Evolutionary conservation across 305 asterid species (phyloP).

Genomic region (Fraxinus albicans): DNA sequence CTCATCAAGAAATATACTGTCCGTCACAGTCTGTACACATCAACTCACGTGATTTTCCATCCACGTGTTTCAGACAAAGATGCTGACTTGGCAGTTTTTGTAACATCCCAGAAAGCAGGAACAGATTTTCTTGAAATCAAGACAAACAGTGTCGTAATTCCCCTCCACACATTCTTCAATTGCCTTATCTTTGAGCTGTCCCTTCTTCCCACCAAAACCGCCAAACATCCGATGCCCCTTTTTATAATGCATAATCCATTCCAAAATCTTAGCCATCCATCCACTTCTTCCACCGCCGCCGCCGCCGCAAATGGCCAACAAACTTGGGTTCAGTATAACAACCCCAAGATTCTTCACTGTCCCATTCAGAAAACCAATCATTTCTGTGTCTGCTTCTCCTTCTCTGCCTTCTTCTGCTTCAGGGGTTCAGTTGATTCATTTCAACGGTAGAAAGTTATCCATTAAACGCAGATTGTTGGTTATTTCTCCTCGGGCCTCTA

Average conservation of each 20-base stretch:
- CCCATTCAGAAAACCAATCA: slow-evolving; percentile 46
- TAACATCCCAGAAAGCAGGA: slow-evolving; percentile 19
- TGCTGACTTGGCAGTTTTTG: slow-evolving; percentile 30
- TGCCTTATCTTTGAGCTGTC: slow-evolving; percentile 60
- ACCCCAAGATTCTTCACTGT: slow-evolving; percentile 46
- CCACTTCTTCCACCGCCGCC: slow-evolving; percentile 10
- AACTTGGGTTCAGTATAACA: slow-evolving; percentile 44
- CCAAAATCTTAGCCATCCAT: slow-evolving; percentile 13
- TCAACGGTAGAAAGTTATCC: slow-evolving; percentile 36
- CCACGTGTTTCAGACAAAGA: slow-evolving; percentile 24
- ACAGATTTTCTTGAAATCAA: slow-evolving; percentile 24
- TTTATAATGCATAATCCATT: slow-evolving; percentile 36
- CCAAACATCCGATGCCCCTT: slow-evolving; percentile 15
- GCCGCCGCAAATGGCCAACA: slow-evolving; percentile 59
- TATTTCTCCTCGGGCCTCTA: slow-evolving; percentile 63
- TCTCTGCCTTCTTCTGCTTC: slow-evolving; percentile 51
- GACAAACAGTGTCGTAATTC: slow-evolving; percentile 26
- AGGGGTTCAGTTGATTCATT: slow-evolving; percentile 37
- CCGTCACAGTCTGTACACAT: not conserved
- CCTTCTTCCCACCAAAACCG: slow-evolving; percentile 29
- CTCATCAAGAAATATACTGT: not conserved
- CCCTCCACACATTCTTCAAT: slow-evolving; percentile 65
- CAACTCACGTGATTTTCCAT: not conserved
- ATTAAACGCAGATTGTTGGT: slow-evolving; percentile 42
- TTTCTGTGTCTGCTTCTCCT: slow-evolving; percentile 34